Evolutionary conservation across 208 protist species (phyloP).

Genomic region (Wallacemonas sp.): DNA sequence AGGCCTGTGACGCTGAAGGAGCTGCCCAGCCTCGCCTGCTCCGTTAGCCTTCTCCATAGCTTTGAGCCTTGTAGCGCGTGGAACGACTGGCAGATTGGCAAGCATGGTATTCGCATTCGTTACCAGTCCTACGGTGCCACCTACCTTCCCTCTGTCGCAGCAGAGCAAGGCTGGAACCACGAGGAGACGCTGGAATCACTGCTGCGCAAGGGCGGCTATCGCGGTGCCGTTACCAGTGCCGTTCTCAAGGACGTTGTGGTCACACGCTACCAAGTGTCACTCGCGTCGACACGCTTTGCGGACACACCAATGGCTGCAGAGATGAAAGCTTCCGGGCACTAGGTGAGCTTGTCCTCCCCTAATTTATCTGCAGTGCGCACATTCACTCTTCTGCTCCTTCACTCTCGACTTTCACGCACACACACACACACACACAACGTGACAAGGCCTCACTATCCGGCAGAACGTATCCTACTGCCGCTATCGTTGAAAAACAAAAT

Average conservation of each 20-base stretch:
- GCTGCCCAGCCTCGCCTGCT: constrained; percentile 65
- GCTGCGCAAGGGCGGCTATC: constrained; percentile 72
- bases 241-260: constrained; percentile 57
- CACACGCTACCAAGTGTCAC: constrained; percentile 80
- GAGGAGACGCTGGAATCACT: constrained; percentile 59
- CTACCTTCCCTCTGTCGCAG: constrained; percentile 78
- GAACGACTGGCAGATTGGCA: constrained; percentile 84
- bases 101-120: constrained; percentile 70
- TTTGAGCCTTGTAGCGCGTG: constrained; percentile 73
- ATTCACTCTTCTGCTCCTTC: no score
- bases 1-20: constrained; percentile 57
- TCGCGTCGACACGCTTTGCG: constrained; percentile 36
- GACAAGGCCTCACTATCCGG: no score
- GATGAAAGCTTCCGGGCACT: no score
- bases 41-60: constrained; percentile 79
- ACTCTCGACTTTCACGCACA: no score
- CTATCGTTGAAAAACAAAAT: no score
- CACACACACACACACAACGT: no score
- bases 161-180: constrained; percentile 78
- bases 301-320: constrained; percentile 20
- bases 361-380: no score
- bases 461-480: no score
- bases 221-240: constrained; percentile 38
- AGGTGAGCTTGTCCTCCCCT: no score
- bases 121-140: constrained; percentile 73